These are phyloP conservation scores for Lyophyllum semitale DNA, from an alignment of 768 basidiomycete species.

Conservation along the genomic window DNA sequence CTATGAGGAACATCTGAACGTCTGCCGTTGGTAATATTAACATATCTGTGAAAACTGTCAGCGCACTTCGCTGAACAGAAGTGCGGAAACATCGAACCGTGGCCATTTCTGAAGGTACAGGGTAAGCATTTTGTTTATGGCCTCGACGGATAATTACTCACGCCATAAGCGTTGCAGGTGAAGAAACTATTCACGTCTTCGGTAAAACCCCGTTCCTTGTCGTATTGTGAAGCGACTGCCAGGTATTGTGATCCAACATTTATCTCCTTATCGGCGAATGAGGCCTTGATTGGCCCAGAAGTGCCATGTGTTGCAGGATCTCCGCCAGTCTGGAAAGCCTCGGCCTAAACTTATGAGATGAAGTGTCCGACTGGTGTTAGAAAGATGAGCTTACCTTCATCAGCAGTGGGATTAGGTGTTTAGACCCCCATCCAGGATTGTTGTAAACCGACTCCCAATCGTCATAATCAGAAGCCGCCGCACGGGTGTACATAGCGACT, in stretches of 20 bases:
- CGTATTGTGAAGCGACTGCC: slow-evolving; percentile 44
- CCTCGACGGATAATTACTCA: slow-evolving; percentile 23
- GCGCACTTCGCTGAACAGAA: background rate
- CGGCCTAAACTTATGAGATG: slow-evolving; percentile 29
- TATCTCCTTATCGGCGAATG: slow-evolving; percentile 37
- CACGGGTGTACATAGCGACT: slow-evolving; percentile 60
- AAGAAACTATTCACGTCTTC: slow-evolving; percentile 52
- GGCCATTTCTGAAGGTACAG: background rate
- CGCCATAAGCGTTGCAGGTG: slow-evolving; percentile 48
- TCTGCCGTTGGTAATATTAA: slow-evolving; percentile 49
- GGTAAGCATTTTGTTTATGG: background rate
- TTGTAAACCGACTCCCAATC: slow-evolving; percentile 54
- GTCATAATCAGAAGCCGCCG: slow-evolving; percentile 65
- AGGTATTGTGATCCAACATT: slow-evolving; percentile 50
- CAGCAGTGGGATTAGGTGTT: slow-evolving; percentile 56
- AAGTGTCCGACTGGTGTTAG: background rate
- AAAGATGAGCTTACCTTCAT: slow-evolving; percentile 45
- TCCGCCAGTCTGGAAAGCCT: slow-evolving; percentile 35
- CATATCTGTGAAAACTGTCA: slow-evolving; percentile 42
- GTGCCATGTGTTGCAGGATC: slow-evolving; percentile 43
- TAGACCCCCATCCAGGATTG: slow-evolving; percentile 64
- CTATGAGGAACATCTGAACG: slow-evolving; percentile 59
- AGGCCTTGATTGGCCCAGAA: slow-evolving; percentile 52
- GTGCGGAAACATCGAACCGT: background rate
- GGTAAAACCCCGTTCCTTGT: slow-evolving; percentile 43